Base-by-base conservation (phyloP, 2,329 filamentous ascomycete species). In the Sclerotiophoma versabilis region DNA sequence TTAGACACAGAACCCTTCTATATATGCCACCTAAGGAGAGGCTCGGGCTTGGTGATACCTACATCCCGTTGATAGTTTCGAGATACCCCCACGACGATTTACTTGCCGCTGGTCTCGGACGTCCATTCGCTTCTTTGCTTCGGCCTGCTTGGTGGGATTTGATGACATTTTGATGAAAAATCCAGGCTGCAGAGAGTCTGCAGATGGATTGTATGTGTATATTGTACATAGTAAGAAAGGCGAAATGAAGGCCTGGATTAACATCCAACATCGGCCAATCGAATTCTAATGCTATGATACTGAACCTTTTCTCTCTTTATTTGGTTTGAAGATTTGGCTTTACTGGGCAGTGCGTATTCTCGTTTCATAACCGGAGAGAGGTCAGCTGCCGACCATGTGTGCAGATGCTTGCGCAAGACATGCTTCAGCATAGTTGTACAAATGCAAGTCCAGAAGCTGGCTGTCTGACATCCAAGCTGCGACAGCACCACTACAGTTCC, bases 31-130 rank as follows among this genome's bases (percentile, higher is more conserved):
- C 20, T n/a, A 34, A 32, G 26, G 30, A 20, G 49, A 47, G 37
- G 42, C 39, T 25, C 41, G 46, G 46, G 54, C 33, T 57, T 59
- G 57, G 56, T 25, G 59, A 59, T 19, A 20, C 8, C 19, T 62
- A 56, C 29, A 39, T 42, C 58, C 22, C 32, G 41, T 43, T 20
- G 53, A 48, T 49, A 58, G 65, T 65, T 71, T 68, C 65, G 68
- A 71, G 66, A 71, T 73, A 71, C 68, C 69, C 67, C 58, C 57
- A 57, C 59, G 54, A 55, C 25, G 27, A 38, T 26, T 23, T 19
- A 43, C 34, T 49, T 51, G 53, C 63, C 61, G 67, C 68, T 69
- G 69, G 68, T 56, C 59, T 71, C 68, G 69, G 66, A 71, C 68
- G 65, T 71, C 62, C 65, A 50, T 69, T 71, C 69, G 60, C 57